Base-by-base conservation (phyloP, 2,329 filamentous ascomycete genomes). In the Alternaria postmessia region DNA sequence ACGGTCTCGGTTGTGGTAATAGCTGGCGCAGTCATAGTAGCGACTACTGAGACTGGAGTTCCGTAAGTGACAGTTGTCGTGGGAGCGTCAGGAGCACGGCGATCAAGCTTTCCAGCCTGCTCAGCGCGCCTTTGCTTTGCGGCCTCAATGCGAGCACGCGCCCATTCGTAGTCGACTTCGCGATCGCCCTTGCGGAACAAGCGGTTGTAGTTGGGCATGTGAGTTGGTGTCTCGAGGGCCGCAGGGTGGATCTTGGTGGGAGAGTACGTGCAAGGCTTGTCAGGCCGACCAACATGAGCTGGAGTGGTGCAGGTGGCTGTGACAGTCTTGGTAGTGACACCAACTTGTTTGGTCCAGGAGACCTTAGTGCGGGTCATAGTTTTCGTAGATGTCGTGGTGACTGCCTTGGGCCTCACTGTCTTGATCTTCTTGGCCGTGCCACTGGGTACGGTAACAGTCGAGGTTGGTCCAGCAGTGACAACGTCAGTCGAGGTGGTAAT, bases 251-350 rank as follows among this genome's bases (percentile, higher is more conserved):
- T 57, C 3, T 68, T 57, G 32, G 76, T 79, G 4, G 79, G 79
- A 2, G 69, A 74, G 66, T 78, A 77, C 9, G 55, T 67, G 57
- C 70, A 75, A 16, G 71, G 69, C 61, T 79, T 79, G 57, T 81
- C 79, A 2, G 67, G 67, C 30, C 61, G 69, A 30, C 64, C 63
- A 14, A 68, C 64, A 14, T 68, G 72, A 20, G 65, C 74, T 6
- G 75, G 70, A 2, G 74, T 67, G 8, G 75, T 80, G 71, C 80
- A 82, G 7, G 71, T 74, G 14, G 78, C 76, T 5, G 75, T 77
- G 2, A 71, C 68, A 0, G 79, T 81, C 47, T 74, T 71, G 1
- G 77, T 79, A 1, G 66, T 74, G 9, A 72, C 68, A 9, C 34
- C 54, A n/a, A 74, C 64, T 1, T 67, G 47, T 41, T 73, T 71